Evolutionary conservation across 2,329 filamentous ascomycete species (phyloP), one percentile per base, ranked within the genome.

Genomic region (Colletotrichum paranaense): DNA sequence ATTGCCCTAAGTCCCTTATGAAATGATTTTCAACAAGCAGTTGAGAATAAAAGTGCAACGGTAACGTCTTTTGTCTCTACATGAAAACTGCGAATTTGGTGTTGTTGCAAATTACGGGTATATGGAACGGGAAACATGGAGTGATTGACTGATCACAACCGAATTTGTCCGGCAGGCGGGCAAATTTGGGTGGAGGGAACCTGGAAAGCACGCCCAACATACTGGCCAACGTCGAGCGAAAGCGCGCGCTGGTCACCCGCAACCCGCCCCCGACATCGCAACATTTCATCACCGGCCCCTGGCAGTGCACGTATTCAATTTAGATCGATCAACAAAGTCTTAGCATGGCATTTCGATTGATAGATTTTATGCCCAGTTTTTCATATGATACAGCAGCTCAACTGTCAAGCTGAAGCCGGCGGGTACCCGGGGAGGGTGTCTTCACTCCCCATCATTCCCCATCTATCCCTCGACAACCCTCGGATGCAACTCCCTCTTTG

Each of bases 341-440:
- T 26, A 32, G 26, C 55, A 55, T 32, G 68, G 72, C 72, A 72
- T 59, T 62, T 67, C 57, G 22, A 68, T 74, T 74, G 63, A 74
- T 59, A 72, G 49, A 59, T 67, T 68, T 67, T 56, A 74, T 74
- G 68, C 68, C 72, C 58, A 38, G 5, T 42, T 72, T 63, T 67
- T 72, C 52, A 58, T 72, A 74, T 74, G 72, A 67, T 74, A 74
- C 72, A 74, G 72, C 57, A 72, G 67, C 67, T 66, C 71, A 70
- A 62, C 56, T 52, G 56, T 56, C 49, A 52, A 52, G 14, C 14
- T 56, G 67, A 66, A 66, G 71, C 71, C 62, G 71, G 67, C 60
- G 62, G 71, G 67, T 70, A 57, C 62, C 67, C 56, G 67, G 67
- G 70, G 46, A 67, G 42, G 38, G 38, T 16, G 38, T 42, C 38